Evolutionary conservation across 768 basidiomycete genomes (phyloP).

Genomic region (Auriscalpium orientale): DNA sequence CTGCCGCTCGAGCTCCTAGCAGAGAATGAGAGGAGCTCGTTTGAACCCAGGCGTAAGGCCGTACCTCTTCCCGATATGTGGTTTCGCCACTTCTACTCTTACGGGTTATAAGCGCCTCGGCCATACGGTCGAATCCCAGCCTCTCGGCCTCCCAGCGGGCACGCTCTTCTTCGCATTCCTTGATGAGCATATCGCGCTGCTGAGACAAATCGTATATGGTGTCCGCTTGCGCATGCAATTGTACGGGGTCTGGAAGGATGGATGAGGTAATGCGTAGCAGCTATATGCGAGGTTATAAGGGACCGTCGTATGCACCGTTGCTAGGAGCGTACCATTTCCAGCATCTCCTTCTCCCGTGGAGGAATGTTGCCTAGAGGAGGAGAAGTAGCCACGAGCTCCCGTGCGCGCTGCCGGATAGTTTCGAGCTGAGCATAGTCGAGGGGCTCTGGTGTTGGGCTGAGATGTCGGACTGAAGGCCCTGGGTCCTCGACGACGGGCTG

Average conservation of each 20-base stretch:
- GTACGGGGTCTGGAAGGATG: slow-evolving; percentile 29
- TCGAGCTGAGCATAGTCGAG: slow-evolving; percentile 41
- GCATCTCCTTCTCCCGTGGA: slow-evolving; percentile 38
- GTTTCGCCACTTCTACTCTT: slow-evolving; percentile 33
- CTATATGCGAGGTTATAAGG: slow-evolving; percentile 24
- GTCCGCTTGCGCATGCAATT: slow-evolving; percentile 53
- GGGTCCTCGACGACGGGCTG: slow-evolving; percentile 16
- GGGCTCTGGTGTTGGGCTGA: slow-evolving; percentile 27
- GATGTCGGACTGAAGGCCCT: slow-evolving; percentile 11
- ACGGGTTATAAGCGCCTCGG: slow-evolving; percentile 55
- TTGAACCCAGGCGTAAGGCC: slow-evolving; percentile 10
- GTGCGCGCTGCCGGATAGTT: slow-evolving; percentile 39
- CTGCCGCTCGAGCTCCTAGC: slow-evolving; percentile 50
- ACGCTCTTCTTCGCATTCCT: slow-evolving; percentile 49
- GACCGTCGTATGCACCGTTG: background rate
- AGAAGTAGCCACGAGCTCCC: slow-evolving; percentile 33
- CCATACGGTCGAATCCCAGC: slow-evolving; percentile 56
- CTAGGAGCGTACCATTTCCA: slow-evolving; percentile 48
- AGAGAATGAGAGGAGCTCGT: slow-evolving; percentile 5
- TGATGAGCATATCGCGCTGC: slow-evolving; percentile 53
- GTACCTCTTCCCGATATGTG: slow-evolving; percentile 37
- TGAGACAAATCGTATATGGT: slow-evolving; percentile 46
- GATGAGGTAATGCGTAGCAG: slow-evolving; percentile 39
- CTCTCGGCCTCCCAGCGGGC: slow-evolving; percentile 55
- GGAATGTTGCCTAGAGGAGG: slow-evolving; percentile 19